Conservation (phyloP, 2,329 filamentous ascomycete species). For the Stylonectria norvegica region DNA sequence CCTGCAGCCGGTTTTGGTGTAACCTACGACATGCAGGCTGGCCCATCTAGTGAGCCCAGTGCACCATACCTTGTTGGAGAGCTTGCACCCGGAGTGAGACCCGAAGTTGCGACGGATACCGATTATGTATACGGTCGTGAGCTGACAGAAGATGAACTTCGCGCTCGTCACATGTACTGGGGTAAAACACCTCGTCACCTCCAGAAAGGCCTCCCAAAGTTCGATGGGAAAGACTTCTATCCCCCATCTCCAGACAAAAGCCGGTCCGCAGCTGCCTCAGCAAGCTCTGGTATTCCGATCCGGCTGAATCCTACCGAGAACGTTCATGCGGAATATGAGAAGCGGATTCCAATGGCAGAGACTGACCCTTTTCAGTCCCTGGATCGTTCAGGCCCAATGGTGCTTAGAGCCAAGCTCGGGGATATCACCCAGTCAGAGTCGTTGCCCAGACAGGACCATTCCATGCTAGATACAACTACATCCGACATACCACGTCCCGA, state of each 20-base stretch:
- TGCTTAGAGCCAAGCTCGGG: conserved; percentile 24
- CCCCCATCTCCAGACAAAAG: conserved; percentile 51
- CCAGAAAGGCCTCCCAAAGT: conserved; percentile 56
- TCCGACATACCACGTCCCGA: conserved; percentile 21
- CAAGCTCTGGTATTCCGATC: background rate
- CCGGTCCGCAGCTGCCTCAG: conserved; percentile 10
- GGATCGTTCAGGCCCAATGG: conserved; percentile 4
- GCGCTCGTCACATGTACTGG: conserved; percentile 60
- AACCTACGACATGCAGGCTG: too few relatives aligned
- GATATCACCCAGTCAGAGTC: conserved; percentile 35
- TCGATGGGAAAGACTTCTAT: conserved; percentile 64
- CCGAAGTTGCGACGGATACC: conserved; percentile 39
- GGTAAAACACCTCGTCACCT: conserved; percentile 51
- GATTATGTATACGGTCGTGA: conserved; percentile 55
- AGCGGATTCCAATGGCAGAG: background rate
- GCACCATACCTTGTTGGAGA: conserved; percentile 55
- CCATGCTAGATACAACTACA: conserved; percentile 17
- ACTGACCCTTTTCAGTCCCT: conserved; percentile 18
- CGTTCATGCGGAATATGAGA: background rate
- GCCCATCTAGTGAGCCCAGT: too few relatives aligned
- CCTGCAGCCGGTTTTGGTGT: conserved; percentile 10
- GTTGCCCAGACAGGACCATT: conserved; percentile 21
- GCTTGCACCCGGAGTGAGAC: conserved; percentile 43
- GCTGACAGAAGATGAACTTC: conserved; percentile 57
- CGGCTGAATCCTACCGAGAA: background rate